phyloP scores from a whole-genome alignment of 768 basidiomycete genomes.

The Suillus plorans region DNA sequence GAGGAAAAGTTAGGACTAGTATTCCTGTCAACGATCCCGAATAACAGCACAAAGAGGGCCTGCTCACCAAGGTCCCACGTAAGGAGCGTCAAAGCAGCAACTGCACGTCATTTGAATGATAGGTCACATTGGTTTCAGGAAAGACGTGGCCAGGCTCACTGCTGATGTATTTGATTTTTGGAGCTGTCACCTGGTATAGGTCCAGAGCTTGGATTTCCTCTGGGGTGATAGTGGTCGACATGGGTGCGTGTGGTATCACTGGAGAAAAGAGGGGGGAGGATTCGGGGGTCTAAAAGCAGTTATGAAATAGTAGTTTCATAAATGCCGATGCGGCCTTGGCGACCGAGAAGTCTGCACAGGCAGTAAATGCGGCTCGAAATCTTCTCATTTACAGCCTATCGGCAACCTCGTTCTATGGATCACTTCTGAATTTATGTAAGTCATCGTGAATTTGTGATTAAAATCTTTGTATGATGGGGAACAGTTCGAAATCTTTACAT shows the following conservation, averaged over 20 bases:
- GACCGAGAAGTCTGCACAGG: neutral
- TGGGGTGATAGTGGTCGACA: neutral
- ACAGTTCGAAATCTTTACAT: neutral
- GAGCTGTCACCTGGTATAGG: neutral
- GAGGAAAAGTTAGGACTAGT: conserved; percentile 7
- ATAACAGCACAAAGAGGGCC: neutral
- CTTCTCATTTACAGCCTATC: neutral
- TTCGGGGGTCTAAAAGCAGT: neutral
- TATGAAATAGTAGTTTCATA: neutral
- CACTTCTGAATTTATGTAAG: neutral
- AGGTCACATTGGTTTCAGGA: neutral
- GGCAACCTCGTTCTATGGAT: neutral
- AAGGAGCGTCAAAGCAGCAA: conserved; percentile 6
- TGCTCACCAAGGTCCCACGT: conserved; percentile 7
- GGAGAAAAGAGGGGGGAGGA: neutral
- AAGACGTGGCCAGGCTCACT: neutral
- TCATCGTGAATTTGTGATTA: neutral
- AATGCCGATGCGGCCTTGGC: neutral
- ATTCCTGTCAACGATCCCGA: neutral
- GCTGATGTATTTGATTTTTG: conserved; percentile 2
- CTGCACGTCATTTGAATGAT: neutral
- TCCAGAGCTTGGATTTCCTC: conserved; percentile 4
- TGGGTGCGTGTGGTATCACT: neutral
- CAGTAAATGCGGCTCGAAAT: neutral
- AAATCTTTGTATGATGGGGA: neutral